Evolutionary conservation across 2,329 filamentous ascomycete genomes (phyloP).

Genomic region (Paecilomyces sp.): DNA sequence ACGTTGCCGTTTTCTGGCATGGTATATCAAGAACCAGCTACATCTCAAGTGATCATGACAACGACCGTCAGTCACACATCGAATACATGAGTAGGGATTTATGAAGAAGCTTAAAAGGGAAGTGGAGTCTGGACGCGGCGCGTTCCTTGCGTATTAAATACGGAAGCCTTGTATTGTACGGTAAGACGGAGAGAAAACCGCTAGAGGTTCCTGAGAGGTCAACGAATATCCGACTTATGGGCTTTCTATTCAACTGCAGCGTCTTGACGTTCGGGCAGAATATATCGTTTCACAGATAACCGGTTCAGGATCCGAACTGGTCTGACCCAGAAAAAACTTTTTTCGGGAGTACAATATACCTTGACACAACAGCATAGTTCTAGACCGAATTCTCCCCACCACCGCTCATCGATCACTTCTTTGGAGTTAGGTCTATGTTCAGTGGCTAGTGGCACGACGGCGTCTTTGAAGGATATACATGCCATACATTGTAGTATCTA

Average conservation of each 20-base stretch:
- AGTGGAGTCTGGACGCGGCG: background rate
- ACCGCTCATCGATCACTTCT: background rate
- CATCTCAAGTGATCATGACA: slow-evolving; percentile 20
- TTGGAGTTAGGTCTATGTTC: background rate
- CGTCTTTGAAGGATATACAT: background rate
- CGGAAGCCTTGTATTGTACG: background rate
- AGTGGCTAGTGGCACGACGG: background rate
- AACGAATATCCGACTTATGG: background rate
- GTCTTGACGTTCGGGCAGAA: background rate
- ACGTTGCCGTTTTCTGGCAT: slow-evolving; percentile 12
- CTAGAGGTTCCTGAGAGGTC: background rate
- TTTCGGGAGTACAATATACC: background rate
- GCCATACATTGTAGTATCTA: background rate
- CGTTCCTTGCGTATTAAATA: background rate
- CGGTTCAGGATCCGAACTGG: background rate
- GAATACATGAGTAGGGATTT: background rate
- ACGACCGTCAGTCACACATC: background rate
- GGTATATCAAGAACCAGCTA: slow-evolving; percentile 7
- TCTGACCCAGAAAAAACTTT: background rate
- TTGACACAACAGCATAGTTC: background rate
- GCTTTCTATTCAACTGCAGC: background rate
- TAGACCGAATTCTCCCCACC: background rate
- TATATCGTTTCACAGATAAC: background rate
- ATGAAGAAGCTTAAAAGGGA: background rate
- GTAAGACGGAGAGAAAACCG: background rate